Base-by-base conservation (phyloP, 306 rosid genomes). In the Geum urbanum region DNA sequence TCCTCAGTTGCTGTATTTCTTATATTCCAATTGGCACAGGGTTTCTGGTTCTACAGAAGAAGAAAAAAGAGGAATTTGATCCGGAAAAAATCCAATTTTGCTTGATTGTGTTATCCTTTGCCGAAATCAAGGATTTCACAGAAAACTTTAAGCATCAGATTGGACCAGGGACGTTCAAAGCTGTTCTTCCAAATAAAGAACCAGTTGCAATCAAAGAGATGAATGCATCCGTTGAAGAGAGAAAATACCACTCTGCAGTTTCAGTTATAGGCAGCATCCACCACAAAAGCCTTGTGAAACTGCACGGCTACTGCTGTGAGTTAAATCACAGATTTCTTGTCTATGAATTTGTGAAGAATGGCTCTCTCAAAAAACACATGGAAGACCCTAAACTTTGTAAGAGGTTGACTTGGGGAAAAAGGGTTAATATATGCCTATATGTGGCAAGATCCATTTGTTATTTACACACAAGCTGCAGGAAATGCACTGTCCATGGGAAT, bases 231-330 rank as follows among this genome's bases (percentile, higher is more conserved):
- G 54, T 80, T 37, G 97, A 88, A 56, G 97, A 85, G 74, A 85
- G 96, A 63, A 86, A 83, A 72, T 91, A 84, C 60, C 85, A 91
- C 22, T 75, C 83, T 27, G 84, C 84, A 44, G 89, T 81, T 65
- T 16, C 82, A 58, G 83, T 80, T 80, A 54, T 86, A 6, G 91
- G 96, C 56, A 82, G 74, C 83, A 86, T 91, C 78, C 81, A 80
- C 73, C 97, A 91, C 84, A 91, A 79, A 79, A 85, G 85, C 68
- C 90, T 91, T 44, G 76, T 77, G 77, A 86, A 80, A 87, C 87
- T 91, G 67, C 92, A 86, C 77, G 97, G 97, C 18, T 91, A 83
- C 62, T 91, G 97, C 24, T 88, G 97, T 37, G 96, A 91, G 78
- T 75, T 59, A 27, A 74, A 71, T 72, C 86, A 83, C 54, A 76